Base-by-base conservation (phyloP, 2,329 filamentous ascomycete genomes). In the Tolypocladium album region DNA sequence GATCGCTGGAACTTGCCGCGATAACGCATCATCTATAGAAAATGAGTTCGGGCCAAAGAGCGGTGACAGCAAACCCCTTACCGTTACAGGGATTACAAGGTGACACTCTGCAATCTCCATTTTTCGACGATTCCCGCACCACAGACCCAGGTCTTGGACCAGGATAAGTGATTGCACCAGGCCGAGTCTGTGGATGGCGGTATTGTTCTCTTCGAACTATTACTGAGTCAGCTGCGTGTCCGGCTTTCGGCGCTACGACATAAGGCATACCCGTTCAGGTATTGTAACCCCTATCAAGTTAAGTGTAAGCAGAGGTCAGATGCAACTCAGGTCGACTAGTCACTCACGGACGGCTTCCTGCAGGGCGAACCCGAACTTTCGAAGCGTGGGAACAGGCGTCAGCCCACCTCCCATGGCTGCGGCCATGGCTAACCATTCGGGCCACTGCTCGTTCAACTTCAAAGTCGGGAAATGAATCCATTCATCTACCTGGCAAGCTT, bases 401-500 rank as follows among this genome's bases (percentile, higher is more conserved):
- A 82, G 72, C 0, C 82, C 78, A 7, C 84, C 85, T 6, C 86
- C 86, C n/a, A 79, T 79, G 4, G 85, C 82, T 0, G 82, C 79
- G 3, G 84, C 79, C n/a, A 78, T 77, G 7, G 80, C 82, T 17
- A 88, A 74, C 70, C 86, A 82, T 64, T 87, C 84, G 0, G 84
- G 80, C 61, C 78, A 78, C 60, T 83, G 77, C 3, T 75, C 73
- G 22, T 82, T 82, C 9, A 85, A 75, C 1, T 76, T 78, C 45
- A 88, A 81, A 0, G 82, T 83, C 1, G 82, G 79, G 55, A 83
- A 78, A 69, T 88, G 86, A 60, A 89, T 80, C 76, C 80, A 88
- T 55, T 78, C 76, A 55, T 82, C 83, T 0, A 85, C 76, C 61
- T 84, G 78, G 55, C 83, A 79, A 34, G 77, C 73, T 52, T 86